phyloP scores from a whole-genome alignment of 768 basidiomycete genomes.

The Suillus decipiens region DNA sequence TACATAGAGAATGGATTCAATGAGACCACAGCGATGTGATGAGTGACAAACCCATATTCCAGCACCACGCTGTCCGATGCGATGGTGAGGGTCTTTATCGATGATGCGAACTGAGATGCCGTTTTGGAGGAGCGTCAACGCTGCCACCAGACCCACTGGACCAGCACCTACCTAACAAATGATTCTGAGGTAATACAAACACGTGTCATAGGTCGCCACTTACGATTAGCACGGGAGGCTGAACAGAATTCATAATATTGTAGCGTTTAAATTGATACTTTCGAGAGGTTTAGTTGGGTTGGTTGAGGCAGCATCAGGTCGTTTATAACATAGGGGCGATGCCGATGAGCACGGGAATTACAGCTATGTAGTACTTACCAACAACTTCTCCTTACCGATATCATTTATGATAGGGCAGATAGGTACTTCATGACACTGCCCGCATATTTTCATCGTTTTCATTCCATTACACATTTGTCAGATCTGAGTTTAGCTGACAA shows the following conservation, averaged over 20 bases:
- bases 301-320: background rate
- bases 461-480: no score
- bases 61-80: slow-evolving; percentile 40
- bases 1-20: slow-evolving; percentile 16
- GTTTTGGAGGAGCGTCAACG: slow-evolving; percentile 16
- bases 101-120: slow-evolving; percentile 17
- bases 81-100: slow-evolving; percentile 23
- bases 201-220: background rate
- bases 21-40: background rate
- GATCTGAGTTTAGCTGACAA: no score
- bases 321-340: background rate
- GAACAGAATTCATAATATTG: background rate
- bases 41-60: slow-evolving; percentile 35
- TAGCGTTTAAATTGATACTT: background rate
- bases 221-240: slow-evolving; percentile 12
- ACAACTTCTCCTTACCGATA: background rate
- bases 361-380: background rate
- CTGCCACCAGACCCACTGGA: slow-evolving; percentile 13
- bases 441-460: no score
- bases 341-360: background rate
- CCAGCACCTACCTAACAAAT: slow-evolving; percentile 12
- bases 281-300: no score
- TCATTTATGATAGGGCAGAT: no score
- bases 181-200: background rate
- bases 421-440: background rate